Evolutionary conservation across 2,329 filamentous ascomycete species (phyloP), one percentile per base, ranked within the genome.

Genomic region (Arthrobotrys conoides): DNA sequence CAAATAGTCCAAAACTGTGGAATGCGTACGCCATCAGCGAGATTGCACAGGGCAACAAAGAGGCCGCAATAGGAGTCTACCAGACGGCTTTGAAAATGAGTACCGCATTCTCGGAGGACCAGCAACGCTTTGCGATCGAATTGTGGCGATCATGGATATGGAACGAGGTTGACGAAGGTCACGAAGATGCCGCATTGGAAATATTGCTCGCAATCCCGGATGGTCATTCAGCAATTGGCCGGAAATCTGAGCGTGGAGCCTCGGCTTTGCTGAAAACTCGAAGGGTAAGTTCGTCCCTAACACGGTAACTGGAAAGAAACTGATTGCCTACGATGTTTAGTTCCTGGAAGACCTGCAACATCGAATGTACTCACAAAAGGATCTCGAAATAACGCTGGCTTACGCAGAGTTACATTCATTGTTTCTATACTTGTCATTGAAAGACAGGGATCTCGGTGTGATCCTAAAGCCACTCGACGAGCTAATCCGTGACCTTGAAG

Each of bases 11-110:
- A 2, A 86, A 87, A 14, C 86, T 97, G 0, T 97, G 96, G 84
- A 92, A 93, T 81, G 89, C 90, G 0, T 97, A 95, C 82, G 93
- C 91, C 0, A 84, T 93, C 14, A 89, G 93, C 2, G 93, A 97
- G 83, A 87, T 85, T 80, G 85, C 86, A 0, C 87, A 87, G 33
- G 89, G 87, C 0, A 90, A 91, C 24, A 81, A 83, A 0, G 86
- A 88, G 0, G 85, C 89, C 57, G 90, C 91, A 3, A 85, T 87
- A 22, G 90, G 89, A 65, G 90, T 96, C 0, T 88, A 95, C 81
- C 83, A 87, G 0, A 91, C 91, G 0, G 91, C 93, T 0, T 85
- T 93, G n/a, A 86, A 86, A 1, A 89, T 90, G 87, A 86, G 85
- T 68, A 82, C 83, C n/a, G 84, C 82, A 1, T 85, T 87, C 22